Conservation (phyloP, 2,329 filamentous ascomycete species). For the Metarhizium humberi region DNA sequence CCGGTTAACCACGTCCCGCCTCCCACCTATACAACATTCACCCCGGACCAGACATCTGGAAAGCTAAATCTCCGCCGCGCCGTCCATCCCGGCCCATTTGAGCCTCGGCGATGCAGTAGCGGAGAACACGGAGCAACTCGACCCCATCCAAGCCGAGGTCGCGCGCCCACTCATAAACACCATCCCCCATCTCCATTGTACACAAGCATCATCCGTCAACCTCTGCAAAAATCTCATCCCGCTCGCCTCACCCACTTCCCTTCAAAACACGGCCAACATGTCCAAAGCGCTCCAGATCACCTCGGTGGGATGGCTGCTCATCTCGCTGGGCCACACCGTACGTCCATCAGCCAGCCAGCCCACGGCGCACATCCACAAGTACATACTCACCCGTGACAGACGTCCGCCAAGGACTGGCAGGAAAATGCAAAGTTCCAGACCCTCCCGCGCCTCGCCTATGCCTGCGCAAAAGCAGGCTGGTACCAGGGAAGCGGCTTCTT, state of each 20-base stretch:
- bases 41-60: no score
- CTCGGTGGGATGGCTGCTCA: slow-evolving; percentile 7
- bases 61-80: background rate
- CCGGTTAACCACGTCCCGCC: no score
- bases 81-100: background rate
- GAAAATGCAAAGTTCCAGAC: slow-evolving; percentile 6
- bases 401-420: slow-evolving; percentile 10
- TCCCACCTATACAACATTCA: no score
- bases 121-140: background rate
- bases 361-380: background rate
- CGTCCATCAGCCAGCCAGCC: background rate
- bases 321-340: slow-evolving; percentile 10
- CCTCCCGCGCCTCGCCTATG: slow-evolving; percentile 3
- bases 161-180: no score
- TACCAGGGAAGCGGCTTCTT: slow-evolving; percentile 11
- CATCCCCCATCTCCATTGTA: no score
- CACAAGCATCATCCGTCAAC: no score
- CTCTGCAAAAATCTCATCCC: background rate
- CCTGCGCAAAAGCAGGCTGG: slow-evolving; percentile 9
- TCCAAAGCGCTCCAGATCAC: slow-evolving; percentile 5
- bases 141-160: background rate
- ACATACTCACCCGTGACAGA: background rate
- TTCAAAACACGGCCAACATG: background rate
- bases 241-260: background rate
- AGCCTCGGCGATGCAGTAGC: background rate